Percentiles rank a stretch among this genome's conserved stretches.
These are phyloP conservation scores for Diplosphaera chodatii DNA, from an alignment of 139 green algal species.

Conservation along the genomic window DNA sequence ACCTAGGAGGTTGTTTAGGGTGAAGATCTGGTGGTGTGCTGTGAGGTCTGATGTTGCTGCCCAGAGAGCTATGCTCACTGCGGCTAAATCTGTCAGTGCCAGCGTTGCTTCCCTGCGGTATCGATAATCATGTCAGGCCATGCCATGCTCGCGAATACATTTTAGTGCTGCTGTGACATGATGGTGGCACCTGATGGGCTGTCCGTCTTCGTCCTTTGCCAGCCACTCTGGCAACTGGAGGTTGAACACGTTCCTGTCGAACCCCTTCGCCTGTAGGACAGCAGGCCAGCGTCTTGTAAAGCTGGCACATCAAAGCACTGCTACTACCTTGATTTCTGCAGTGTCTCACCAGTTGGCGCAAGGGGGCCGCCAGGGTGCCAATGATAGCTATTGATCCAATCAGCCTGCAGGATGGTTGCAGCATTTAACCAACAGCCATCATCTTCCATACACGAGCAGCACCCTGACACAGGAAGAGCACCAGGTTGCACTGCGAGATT, in stretches of 20 bases:
- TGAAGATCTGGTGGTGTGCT: conserved; percentile 63
- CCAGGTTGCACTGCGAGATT: too few relatives aligned
- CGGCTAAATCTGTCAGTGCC: conserved; percentile 23
- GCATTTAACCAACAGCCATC: neutral
- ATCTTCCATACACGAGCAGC: neutral
- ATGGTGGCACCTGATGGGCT: neutral
- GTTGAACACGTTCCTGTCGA: neutral
- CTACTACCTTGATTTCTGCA: too few relatives aligned
- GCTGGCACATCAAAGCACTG: too few relatives aligned
- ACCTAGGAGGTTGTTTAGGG: conserved; percentile 73
- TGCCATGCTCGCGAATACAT: too few relatives aligned
- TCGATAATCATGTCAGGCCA: too few relatives aligned
- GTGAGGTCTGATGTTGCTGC: conserved; percentile 38
- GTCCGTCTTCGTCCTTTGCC: neutral
- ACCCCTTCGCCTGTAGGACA: neutral
- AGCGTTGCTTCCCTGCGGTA: conserved; percentile 5
- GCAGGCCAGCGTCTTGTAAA: neutral
- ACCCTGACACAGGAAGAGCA: too few relatives aligned
- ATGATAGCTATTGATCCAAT: conserved; percentile 57
- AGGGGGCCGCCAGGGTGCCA: conserved; percentile 32
- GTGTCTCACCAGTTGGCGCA: conserved; percentile 22
- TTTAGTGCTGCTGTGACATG: too few relatives aligned
- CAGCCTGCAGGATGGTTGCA: conserved; percentile 29
- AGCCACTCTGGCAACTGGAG: neutral
- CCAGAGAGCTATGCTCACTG: conserved; percentile 28